These are phyloP conservation scores for Vigna angularis DNA, from an alignment of 306 rosid genomes.

Conservation along the genomic window DNA sequence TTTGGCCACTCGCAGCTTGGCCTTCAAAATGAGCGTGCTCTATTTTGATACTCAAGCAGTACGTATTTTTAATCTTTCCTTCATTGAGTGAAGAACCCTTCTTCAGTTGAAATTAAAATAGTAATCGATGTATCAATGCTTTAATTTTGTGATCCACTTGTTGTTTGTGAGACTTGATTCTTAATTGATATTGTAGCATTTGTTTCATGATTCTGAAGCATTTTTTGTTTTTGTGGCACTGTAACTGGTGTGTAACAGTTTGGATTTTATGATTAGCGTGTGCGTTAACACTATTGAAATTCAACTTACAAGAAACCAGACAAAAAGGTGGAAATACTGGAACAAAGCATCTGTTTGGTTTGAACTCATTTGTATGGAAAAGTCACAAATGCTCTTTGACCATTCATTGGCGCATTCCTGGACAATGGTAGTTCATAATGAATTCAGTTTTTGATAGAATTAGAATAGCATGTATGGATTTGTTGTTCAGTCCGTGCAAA, in stretches of 20 bases:
- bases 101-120: constrained; percentile 1
- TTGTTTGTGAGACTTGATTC: background rate
- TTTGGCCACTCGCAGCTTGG: constrained; percentile 92
- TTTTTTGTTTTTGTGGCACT: background rate
- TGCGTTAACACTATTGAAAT: background rate
- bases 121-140: background rate
- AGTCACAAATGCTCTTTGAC: background rate
- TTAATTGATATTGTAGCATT: background rate
- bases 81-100: background rate
- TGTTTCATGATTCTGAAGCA: background rate
- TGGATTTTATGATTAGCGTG: background rate
- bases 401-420: background rate
- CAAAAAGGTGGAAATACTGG: background rate
- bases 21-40: constrained; percentile 94
- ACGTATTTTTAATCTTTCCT: constrained; percentile 16
- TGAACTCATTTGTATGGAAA: background rate
- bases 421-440: background rate
- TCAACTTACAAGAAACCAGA: background rate
- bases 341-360: background rate
- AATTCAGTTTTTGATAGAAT: background rate
- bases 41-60: constrained; percentile 86
- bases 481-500: background rate
- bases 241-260: constrained; percentile 6
- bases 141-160: constrained; percentile 12
- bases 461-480: background rate